Evolutionary conservation across 768 basidiomycete genomes (phyloP).

Genomic region (Mycena amicta): DNA sequence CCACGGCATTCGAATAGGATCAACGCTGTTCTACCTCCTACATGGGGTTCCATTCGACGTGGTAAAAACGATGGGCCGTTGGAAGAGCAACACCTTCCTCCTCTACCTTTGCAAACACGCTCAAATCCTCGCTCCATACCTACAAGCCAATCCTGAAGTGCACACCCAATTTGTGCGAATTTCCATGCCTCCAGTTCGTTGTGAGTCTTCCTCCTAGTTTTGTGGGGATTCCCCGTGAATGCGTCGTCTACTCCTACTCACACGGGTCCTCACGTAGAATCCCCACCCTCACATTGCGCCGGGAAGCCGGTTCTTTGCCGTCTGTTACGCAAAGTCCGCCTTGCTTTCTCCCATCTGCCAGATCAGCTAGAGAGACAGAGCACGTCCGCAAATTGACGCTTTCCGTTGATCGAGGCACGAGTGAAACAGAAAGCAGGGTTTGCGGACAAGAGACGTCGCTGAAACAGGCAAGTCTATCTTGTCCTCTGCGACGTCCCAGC

Average conservation of each 20-base stretch:
- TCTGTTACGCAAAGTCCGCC: no score
- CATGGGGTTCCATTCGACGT: conserved; percentile 30
- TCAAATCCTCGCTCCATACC: conserved; percentile 28
- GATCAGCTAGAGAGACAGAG: no score
- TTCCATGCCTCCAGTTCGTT: conserved; percentile 16
- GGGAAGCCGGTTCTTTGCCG: no score
- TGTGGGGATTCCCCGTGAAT: conserved; percentile 13
- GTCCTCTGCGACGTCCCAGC: no score
- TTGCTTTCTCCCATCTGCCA: no score
- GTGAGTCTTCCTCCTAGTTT: conserved; percentile 16
- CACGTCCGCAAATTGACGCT: no score
- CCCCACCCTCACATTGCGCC: conserved; percentile 1
- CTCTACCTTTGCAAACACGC: conserved; percentile 34
- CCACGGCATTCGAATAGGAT: conserved; percentile 34
- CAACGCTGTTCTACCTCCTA: conserved; percentile 30
- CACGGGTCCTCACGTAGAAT: conserved; percentile 2
- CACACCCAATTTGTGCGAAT: conserved; percentile 9
- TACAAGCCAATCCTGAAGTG: conserved; percentile 24
- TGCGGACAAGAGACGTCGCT: no score
- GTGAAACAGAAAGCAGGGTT: no score
- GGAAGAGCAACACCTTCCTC: conserved; percentile 33
- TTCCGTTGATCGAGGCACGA: no score
- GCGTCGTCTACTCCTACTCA: conserved; percentile 17
- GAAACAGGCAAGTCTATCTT: no score
- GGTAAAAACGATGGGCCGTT: conserved; percentile 34